These are phyloP conservation scores for Chrysosphaeria jannelii DNA, from an alignment of 2,329 filamentous ascomycete genomes.

Conservation along the genomic window DNA sequence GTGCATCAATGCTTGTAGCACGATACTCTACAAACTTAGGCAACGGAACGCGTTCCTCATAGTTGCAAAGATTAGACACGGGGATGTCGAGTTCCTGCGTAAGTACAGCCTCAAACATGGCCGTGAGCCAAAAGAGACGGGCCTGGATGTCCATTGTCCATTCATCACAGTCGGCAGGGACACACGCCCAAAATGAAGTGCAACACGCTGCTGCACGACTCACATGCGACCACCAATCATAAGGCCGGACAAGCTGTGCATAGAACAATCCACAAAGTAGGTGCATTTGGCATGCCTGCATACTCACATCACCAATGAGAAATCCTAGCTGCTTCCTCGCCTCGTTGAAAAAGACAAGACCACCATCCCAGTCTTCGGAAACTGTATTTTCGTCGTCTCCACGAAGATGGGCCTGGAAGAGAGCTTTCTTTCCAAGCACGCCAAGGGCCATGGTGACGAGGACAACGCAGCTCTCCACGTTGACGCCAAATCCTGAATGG, in stretches of 20 bases:
- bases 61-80: conserved; percentile 16
- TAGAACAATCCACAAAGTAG: conserved; percentile 15
- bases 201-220: conserved; percentile 19
- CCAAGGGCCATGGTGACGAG: conserved; percentile 19
- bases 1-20: not conserved
- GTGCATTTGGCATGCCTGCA: conserved; percentile 21
- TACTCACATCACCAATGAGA: conserved; percentile 8
- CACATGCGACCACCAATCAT: conserved; percentile 22
- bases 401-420: conserved; percentile 17
- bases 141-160: conserved; percentile 26
- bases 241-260: conserved; percentile 18
- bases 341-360: conserved; percentile 22
- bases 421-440: conserved; percentile 16
- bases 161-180: conserved; percentile 14
- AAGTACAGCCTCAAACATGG: conserved; percentile 24
- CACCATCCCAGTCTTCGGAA: conserved; percentile 7
- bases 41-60: conserved; percentile 19
- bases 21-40: conserved; percentile 14
- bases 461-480: conserved; percentile 19
- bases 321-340: conserved; percentile 17
- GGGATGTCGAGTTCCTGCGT: conserved; percentile 22
- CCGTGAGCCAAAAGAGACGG: conserved; percentile 21
- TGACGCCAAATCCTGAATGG: conserved; percentile 18
- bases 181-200: conserved; percentile 15
- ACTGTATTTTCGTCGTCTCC: conserved; percentile 1